Evolutionary conservation across 495 filamentous ascomycete genomes (phyloP), one percentile per base, ranked within the genome.

Genomic region (Schizothecium vesticola): DNA sequence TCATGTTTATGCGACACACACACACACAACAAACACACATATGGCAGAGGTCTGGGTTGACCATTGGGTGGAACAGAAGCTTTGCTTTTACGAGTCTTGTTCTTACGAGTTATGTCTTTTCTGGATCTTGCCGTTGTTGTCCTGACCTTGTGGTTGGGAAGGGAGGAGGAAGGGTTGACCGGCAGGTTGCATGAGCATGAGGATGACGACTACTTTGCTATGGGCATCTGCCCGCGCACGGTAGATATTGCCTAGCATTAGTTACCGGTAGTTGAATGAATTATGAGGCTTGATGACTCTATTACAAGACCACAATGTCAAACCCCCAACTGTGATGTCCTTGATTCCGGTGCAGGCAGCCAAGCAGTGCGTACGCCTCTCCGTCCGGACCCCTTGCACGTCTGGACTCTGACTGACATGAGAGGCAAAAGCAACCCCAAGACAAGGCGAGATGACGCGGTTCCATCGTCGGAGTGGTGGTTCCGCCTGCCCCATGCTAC

Each of bases 251-350:
- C 24, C 13, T 61, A 13, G 56, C 23, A 26, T 22, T 31, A 56
- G 28, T 59, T n/a, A 26, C 26, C 33, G 24, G 55, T 66, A 66
- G 65, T 36, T 51, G 65, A 66, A 66, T 66, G 65, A 66, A 66
- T 66, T 66, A 66, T 61, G 65, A 66, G 65, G 57, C 65, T 66
- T 60, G 24, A 59, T 66, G 65, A 66, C 33, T 66, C 65, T 60
- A 51, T 29, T 22, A 22, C 29, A 13, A 21, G 10, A 43, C 19
- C 10, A 33, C n/a, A 8, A 2, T 25, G 24, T n/a, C 10, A 62
- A 3, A 28, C 16, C 21, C 16, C 16, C 16, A 51, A 3, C 5
- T 51, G 43, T n/a, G 43, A 51, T 43, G 33, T 3, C 33, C 13
- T 16, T 29, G 28, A 29, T 0, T 29, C 0, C 28, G 8, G 8